These are phyloP conservation scores for Digitaria exilis DNA, from an alignment of 202 grass and related monocot genomes.

Conservation along the genomic window DNA sequence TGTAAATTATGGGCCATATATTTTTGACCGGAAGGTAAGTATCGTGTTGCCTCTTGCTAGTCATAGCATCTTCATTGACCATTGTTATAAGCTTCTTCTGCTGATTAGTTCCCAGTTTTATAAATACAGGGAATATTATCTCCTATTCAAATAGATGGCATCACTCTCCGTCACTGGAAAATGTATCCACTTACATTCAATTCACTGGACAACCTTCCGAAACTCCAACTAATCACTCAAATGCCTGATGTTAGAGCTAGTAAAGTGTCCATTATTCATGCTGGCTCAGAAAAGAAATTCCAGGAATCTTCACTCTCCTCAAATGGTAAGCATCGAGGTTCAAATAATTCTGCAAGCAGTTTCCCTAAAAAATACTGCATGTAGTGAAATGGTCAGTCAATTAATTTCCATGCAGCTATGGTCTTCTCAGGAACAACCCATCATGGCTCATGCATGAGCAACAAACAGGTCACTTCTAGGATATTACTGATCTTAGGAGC, in stretches of 20 bases:
- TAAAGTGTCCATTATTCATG: conserved; percentile 26
- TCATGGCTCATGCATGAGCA: background rate
- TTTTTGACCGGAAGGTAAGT: conserved; percentile 93
- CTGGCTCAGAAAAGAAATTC: conserved; percentile 33
- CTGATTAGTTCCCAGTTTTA: conserved; percentile 22
- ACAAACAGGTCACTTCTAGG: background rate
- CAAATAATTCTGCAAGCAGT: background rate
- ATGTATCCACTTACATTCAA: conserved; percentile 68
- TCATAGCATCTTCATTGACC: background rate
- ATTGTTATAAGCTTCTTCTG: conserved; percentile 29
- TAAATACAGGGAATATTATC: conserved; percentile 90
- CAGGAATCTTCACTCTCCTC: conserved; percentile 19
- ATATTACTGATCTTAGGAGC: background rate
- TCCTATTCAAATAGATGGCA: conserved; percentile 63
- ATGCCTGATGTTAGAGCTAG: conserved; percentile 42
- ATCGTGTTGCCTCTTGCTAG: background rate
- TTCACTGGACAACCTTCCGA: conserved; percentile 50
- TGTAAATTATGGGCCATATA: conserved; percentile 85
- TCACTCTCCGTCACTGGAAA: conserved; percentile 70
- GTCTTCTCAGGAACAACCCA: background rate
- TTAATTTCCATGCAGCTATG: conserved; percentile 13
- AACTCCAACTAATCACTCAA: conserved; percentile 51
- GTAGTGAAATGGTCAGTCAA: conserved; percentile 1
- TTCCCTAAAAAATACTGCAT: background rate
- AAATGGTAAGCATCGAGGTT: conserved; percentile 47